Evolutionary conservation across 257 asterid genomes (phyloP), one percentile per base, ranked within the genome.

Genomic region (Cynanchum wilfordii): DNA sequence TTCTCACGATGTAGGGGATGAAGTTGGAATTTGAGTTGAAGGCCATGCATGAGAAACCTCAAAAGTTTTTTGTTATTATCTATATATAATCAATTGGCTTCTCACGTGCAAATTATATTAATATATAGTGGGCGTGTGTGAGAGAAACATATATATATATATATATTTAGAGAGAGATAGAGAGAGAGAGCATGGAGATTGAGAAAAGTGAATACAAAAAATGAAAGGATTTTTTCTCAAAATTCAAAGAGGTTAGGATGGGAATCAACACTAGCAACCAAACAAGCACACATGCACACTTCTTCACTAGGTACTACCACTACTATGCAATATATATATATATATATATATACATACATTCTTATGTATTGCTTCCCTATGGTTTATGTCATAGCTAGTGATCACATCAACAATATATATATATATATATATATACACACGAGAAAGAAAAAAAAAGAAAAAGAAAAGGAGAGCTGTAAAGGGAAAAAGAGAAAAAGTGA

Each of bases 241-340:
- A 38, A 47, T 73, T 73, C 71, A 47, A 29, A 20, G 40, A 20
- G 62, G 19, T 64, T 49, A 20, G 59, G 77, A 64, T 64, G 70
- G 77, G 77, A 50, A 73, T 73, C 64, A 62, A 62, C 55, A 73
- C 42, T 63, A 73, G 20, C 27, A 38, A 66, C 55, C 24, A 50
- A 73, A 49, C 50, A 50, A 24, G 19, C 69, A 58, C 69, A 44
- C 59, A 45, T 45, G 69, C 36, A 25, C 47, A 45, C 60, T 10
- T 15, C 15, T 40, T 59, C 38, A 33, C 38, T 33, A 33, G 3
- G 38, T 50, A 50, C n/a, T 15, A 50, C 56, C 19, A 40, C 45
- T 40, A 40, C 45, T 40, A 5, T 40, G 1, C 1, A 40, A 40
- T 40, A 40, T 40, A 40, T 40, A 40, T 7, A 42, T 42, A 8